phyloP scores from a whole-genome alignment of 352 stramenopile genomes.

The Phytophthora pseudosyringae region DNA sequence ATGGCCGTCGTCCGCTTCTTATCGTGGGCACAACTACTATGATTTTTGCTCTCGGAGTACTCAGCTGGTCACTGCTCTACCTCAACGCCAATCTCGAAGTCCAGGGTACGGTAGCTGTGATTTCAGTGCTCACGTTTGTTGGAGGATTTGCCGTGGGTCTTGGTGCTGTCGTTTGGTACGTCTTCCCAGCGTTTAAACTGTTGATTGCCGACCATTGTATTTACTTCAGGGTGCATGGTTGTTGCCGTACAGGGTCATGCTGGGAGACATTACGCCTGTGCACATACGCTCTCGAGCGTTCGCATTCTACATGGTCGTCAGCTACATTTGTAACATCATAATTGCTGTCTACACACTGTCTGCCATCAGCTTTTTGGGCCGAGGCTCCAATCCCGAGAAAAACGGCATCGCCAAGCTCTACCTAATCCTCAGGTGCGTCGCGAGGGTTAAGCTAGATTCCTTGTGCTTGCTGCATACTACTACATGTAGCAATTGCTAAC shows the following conservation, averaged over 20 bases:
- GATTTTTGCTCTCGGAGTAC: conserved; percentile 64
- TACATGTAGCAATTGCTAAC: not conserved
- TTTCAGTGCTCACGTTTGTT: conserved; percentile 84
- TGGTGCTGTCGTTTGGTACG: conserved; percentile 80
- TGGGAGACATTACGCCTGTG: conserved; percentile 90
- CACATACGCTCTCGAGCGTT: conserved; percentile 86
- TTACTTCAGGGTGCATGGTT: conserved; percentile 6
- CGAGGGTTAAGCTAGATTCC: not conserved
- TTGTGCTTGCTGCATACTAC: not conserved
- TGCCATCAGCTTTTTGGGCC: conserved; percentile 76
- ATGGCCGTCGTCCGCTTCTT: conserved; percentile 77
- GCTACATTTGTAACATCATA: conserved; percentile 88
- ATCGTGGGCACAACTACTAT: conserved; percentile 76
- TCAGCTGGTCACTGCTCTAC: conserved; percentile 76
- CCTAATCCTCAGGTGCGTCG: conserved; percentile 65
- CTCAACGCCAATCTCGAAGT: conserved; percentile 53
- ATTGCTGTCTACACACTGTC: conserved; percentile 81
- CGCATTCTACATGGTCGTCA: conserved; percentile 84
- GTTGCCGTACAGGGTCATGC: conserved; percentile 64
- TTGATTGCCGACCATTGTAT: not conserved
- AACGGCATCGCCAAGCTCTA: conserved; percentile 89
- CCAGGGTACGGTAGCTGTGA: conserved; percentile 74
- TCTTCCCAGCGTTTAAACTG: not conserved
- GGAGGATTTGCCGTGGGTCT: conserved; percentile 85
- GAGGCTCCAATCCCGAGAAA: conserved; percentile 70